These are phyloP conservation scores for Ilyonectria mors-panacis DNA, from an alignment of 2,329 filamentous ascomycete species.

Conservation along the genomic window DNA sequence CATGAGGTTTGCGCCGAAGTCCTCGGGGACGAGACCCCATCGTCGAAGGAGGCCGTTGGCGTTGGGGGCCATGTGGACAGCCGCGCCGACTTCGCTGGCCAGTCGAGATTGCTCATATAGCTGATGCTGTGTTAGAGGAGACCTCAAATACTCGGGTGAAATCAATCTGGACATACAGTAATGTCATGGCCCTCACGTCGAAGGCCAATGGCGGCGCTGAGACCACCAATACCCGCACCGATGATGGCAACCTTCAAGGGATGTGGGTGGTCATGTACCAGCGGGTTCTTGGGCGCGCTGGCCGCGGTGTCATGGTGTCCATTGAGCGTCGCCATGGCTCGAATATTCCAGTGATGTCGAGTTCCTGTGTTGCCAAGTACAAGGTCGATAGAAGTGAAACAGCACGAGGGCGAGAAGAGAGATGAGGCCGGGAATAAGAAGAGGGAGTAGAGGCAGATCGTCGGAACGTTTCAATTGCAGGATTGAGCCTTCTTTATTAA, in stretches of 20 bases:
- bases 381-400: background rate
- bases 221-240: conserved; percentile 61
- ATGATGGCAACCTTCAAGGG: conserved; percentile 33
- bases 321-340: conserved; percentile 21
- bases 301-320: conserved; percentile 22
- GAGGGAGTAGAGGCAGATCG: conserved; percentile 10
- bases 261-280: conserved; percentile 29
- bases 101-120: conserved; percentile 71
- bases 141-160: background rate
- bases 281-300: conserved; percentile 24
- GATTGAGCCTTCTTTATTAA: conserved; percentile 20
- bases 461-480: conserved; percentile 8
- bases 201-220: conserved; percentile 64
- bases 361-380: background rate
- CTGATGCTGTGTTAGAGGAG: conserved; percentile 54
- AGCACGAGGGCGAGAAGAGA: background rate
- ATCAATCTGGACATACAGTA: conserved; percentile 35
- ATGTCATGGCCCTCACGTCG: conserved; percentile 64
- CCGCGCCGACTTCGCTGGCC: conserved; percentile 70
- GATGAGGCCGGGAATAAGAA: background rate
- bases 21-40: conserved; percentile 56
- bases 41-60: conserved; percentile 68
- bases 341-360: background rate
- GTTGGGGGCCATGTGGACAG: conserved; percentile 74
- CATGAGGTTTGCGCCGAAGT: conserved; percentile 56